Evolutionary conservation across 139 green algal species (phyloP), one percentile per base, ranked within the genome.

Genomic region (Asterochloris erici): DNA sequence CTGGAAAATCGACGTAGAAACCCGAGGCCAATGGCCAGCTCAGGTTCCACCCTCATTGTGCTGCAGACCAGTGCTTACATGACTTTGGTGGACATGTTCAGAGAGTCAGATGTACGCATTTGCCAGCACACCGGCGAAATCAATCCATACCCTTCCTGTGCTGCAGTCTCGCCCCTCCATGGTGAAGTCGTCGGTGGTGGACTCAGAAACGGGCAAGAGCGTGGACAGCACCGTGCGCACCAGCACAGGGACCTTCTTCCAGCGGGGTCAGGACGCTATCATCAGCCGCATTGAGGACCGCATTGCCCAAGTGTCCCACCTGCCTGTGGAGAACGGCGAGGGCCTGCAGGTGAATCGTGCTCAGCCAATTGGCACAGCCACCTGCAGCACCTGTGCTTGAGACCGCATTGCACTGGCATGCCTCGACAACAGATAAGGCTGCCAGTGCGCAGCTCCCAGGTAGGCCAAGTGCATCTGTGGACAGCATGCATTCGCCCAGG

Each of bases 211-310:
- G 0, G 90, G 89, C 17, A 87, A 87, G 76, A 88, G 83, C 71
- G 47, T 93, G 62, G 85, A 90, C 79, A 83, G 77, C 68, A 84
- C 75, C 9, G 89, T 93, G 24, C 82, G 89, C 28, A 93, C 90
- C 66, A 85, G 61, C 54, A 87, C 82, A 12, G 89, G 89, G 66
- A 91, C 84, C 10, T 92, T 91, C 81, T 85, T 96, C 61, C 64
- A 66, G 12, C 38, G 79, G 1, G 84, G 83, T 13, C 62, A 96
- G 73, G 88, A 95, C 84, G 82, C 87, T 47, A 66, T 94, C 2
- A 82, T 96, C 21, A 21, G 54, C 10, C 11, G 16, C 60, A 89
- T 96, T n/a, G 93, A 96, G 87, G 82, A 91, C 79, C 85, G 91
- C 54, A 87, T 96, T 38, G 86, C 87, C 1, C 83, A 87, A 62